Evolutionary conservation across 495 filamentous ascomycete species (phyloP), one percentile per base, ranked within the genome.

Genomic region (Pyrenula aspistea): DNA sequence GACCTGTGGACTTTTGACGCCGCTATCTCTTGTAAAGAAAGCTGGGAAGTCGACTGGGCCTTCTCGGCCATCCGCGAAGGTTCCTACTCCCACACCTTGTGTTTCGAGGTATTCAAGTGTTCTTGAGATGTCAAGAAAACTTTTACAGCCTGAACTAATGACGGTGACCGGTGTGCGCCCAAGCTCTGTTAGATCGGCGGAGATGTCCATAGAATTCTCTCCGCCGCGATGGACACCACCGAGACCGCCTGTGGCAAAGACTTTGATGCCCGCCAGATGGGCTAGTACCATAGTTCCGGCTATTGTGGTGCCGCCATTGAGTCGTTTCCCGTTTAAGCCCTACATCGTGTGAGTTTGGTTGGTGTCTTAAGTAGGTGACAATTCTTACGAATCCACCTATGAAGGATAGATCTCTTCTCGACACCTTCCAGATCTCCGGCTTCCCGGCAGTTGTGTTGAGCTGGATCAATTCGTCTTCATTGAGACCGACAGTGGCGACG

Each of bases 31-130:
- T 2, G 84, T 84, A 78, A 85, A 98, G 67, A 98, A 98, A 2
- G 87, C 87, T 1, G 93, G 93, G 60, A 95, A 87, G 64, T 93
- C 86, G 20, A 95, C 78, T 10, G 74, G 67, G 25, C 80, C 81
- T 48, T 71, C 69, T 42, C 84, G 76, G 3, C 84, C 86, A 71
- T 94, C 88, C 2, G 89, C 83, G 75, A 96, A 98, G 0, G 93
- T 96, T 21, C 82, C 83, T 2, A 95, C 90, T 52, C 83, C 76
- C 24, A 87, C 90, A 3, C 93, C 93, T 67, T 95, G 87, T 0
- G 93, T 98, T 68, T 98, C 93, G 19, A 98, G 79, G 61, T 88
- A 95, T 71, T 98, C 93, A 1, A 98, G 76, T 1, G 93, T 98
- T 55, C 86, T 77, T 4, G 87, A 86, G 58, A 96, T 86, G 64